phyloP scores from a whole-genome alignment of 345 rosid genomes.

The Gossypium longicalyx region DNA sequence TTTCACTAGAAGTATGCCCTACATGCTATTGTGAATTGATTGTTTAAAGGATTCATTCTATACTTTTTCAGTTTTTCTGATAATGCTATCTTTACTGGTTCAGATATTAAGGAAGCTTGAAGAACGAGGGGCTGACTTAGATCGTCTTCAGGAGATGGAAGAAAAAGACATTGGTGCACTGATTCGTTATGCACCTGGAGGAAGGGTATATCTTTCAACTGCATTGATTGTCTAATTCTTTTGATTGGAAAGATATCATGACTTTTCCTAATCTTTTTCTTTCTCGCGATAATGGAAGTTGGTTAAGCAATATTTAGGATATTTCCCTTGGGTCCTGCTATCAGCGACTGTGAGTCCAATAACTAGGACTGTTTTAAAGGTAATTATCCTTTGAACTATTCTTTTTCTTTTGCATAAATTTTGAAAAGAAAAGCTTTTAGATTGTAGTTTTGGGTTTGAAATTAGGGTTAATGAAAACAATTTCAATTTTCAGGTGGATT shows the following conservation, averaged over 20 bases:
- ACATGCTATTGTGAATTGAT: slow-evolving; percentile 1
- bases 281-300: slow-evolving; percentile 42
- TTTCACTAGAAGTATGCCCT: slow-evolving; percentile 69
- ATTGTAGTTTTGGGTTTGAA: background rate
- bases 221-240: slow-evolving; percentile 4
- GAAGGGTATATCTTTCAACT: slow-evolving; percentile 51
- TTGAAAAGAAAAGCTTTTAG: slow-evolving; percentile 4
- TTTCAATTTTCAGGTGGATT: slow-evolving; percentile 59
- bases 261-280: slow-evolving; percentile 10
- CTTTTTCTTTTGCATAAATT: slow-evolving; percentile 2
- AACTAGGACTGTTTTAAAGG: slow-evolving; percentile 97
- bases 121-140: slow-evolving; percentile 81
- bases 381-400: slow-evolving; percentile 22
- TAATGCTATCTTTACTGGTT: slow-evolving; percentile 21
- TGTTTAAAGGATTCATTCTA: slow-evolving; percentile 10
- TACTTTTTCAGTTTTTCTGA: slow-evolving; percentile 19
- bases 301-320: slow-evolving; percentile 83
- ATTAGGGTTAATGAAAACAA: background rate
- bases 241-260: background rate
- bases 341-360: slow-evolving; percentile 91
- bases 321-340: slow-evolving; percentile 76
- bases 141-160: slow-evolving; percentile 83
- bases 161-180: slow-evolving; percentile 90
- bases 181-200: slow-evolving; percentile 91
- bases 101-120: slow-evolving; percentile 94